Base-by-base conservation (phyloP, 225 moss, liverwort and hornwort genomes). In the Ulota crispa region DNA sequence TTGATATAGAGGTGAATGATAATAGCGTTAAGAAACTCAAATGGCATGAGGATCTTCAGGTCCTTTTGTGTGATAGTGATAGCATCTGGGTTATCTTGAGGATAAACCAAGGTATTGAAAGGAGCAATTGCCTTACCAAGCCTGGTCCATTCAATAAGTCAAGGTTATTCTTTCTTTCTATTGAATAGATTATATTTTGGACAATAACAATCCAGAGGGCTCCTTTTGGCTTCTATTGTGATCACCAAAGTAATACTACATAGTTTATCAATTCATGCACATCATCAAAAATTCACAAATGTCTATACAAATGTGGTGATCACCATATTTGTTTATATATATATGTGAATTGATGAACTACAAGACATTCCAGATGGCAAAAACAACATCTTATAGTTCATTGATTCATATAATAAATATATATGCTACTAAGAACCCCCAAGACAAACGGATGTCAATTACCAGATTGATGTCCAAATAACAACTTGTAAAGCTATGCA, bases 1-100 rank as follows among this genome's bases (percentile, higher is more conserved):
- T 89, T 89, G 78, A 91, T 91, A 53, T 89, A 91, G 63, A 91
- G 89, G 83, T 91, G 89, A 79, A 91, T 89, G 73, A 91, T 87
- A 21, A 89, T 91, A 65, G 89, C 91, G 67, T 91, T 91, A n/a
- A 91, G 85, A 72, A 91, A 89, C 88, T 85, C 88, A 72, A 73
- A 74, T 43, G 91, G 89, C 75, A 85, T 83, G 28, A 91, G 89
- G 21, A 87, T 91, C 59, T 80, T 81, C 16, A 91, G 81, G 83
- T 91, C 91, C 81, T 91, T 85, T 18, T 66, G 78, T 56, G 91
- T 91, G 64, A 91, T 89, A 39, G 89, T 91, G 26, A 91, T 88
- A 62, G 91, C 91, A 72, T 91, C 89, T 42, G 91, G 87, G 37
- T 91, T 89, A 85, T 64, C 72, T 79, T 77, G 73, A 81, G 88